Conservation (phyloP, 1,139 yeast genomes). For the Scheffersomyces segobiensis region DNA sequence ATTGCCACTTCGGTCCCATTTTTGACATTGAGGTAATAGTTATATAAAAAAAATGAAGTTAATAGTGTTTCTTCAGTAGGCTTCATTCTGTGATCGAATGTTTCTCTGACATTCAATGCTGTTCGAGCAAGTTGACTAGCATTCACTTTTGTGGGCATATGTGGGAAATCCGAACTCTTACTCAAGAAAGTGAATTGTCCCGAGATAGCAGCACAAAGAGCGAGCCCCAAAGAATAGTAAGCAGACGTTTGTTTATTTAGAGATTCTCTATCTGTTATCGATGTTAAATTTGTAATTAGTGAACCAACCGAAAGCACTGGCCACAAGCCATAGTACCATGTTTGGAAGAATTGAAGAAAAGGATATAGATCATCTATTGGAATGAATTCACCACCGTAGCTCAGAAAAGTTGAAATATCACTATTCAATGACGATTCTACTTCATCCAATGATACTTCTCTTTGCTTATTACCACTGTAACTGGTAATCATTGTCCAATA, state of each 20-base stretch:
- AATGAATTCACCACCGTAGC: background rate
- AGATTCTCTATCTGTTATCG: constrained; percentile 2
- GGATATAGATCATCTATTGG: background rate
- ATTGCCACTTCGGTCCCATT: constrained; percentile 31
- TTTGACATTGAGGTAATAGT: constrained; percentile 32
- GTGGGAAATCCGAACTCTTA: constrained; percentile 6
- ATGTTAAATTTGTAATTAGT: constrained; percentile 13
- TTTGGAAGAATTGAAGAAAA: constrained; percentile 33
- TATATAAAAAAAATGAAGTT: constrained; percentile 40
- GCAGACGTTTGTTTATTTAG: constrained; percentile 14
- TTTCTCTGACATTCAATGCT: constrained; percentile 20
- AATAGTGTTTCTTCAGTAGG: constrained; percentile 31
- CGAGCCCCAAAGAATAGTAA: constrained; percentile 10
- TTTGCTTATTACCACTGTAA: no score
- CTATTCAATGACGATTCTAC: no score
- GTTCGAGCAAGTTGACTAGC: background rate
- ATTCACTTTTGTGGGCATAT: constrained; percentile 3
- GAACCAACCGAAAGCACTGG: constrained; percentile 37
- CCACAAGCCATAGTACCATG: constrained; percentile 41
- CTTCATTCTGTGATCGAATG: constrained; percentile 22
- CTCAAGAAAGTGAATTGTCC: constrained; percentile 13
- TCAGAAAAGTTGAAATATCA: background rate
- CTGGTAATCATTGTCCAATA: no score
- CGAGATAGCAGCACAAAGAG: constrained; percentile 9
- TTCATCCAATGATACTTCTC: no score